A percentile compares a stretch with the other conserved stretches of the same genome.
phyloP scores from a whole-genome alignment of 768 basidiomycete species.

The Calocera viscosa region DNA sequence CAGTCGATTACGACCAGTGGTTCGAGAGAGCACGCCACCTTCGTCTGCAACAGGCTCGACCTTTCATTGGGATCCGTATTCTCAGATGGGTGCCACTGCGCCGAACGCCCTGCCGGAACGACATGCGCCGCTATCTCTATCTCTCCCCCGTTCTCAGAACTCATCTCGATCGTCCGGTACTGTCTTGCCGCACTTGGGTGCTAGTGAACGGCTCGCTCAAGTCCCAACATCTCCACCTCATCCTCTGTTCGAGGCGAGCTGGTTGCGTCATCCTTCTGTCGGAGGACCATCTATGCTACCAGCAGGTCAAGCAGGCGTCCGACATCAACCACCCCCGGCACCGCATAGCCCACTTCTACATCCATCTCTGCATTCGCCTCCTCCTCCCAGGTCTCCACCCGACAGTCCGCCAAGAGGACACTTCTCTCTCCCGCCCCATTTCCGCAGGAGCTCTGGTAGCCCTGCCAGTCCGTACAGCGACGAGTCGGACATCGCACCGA shows the following conservation, averaged over 20 bases:
- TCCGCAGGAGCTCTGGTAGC: background rate
- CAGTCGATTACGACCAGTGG: background rate
- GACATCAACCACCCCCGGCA: background rate
- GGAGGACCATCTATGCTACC: conserved; percentile 5
- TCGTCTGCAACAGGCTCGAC: background rate
- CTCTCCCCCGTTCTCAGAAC: background rate
- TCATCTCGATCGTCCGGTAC: background rate
- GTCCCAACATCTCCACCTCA: background rate
- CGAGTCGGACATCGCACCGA: background rate
- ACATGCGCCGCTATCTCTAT: conserved; percentile 1
- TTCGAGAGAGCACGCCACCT: background rate
- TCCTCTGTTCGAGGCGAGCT: background rate
- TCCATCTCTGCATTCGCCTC: background rate
- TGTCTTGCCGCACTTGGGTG: background rate
- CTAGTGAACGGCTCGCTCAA: background rate
- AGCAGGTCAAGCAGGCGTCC: background rate
- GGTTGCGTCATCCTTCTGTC: background rate
- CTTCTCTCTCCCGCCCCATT: background rate
- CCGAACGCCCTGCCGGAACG: background rate
- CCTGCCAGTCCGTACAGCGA: background rate
- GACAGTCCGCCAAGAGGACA: background rate
- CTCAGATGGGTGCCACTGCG: background rate
- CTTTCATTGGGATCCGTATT: background rate
- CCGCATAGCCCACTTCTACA: background rate
- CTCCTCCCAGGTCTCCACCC: background rate